Base-by-base conservation (phyloP, 441 rosid genomes). In the Mallotus japonicus region DNA sequence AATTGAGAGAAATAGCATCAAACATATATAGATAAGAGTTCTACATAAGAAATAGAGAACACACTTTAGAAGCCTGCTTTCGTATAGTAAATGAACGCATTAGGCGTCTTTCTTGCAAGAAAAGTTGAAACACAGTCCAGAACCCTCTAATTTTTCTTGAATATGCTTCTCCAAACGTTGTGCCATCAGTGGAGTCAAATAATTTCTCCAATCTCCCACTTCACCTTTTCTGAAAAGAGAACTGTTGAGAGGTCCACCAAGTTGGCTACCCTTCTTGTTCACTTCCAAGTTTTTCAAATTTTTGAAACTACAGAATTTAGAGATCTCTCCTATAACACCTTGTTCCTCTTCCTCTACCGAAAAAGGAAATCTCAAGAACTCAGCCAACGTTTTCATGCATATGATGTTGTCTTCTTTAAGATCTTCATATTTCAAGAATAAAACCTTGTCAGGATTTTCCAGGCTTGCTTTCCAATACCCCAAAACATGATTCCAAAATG, bases 321-420 rank as follows among this genome's bases (percentile, higher is more conserved):
- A 49, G 37, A 77, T 70, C 51, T 70, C 73, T 75, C 74, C 28
- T 12, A 74, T 57, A 8, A 68, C 70, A 17, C 55, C 55, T 42
- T 72, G 28, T 24, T 81, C 71, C 79, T 81, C 42, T 75, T 56
- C 4, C 19, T 20, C 0, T 24, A 24, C 28, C 28, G 75, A 10
- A 47, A 84, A 75, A 4, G 80, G 82, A 65, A 63, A 74, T 9
- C 83, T 80, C 17, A 73, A 16, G 69, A 84, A 84, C 20, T 71
- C 62, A 0, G 79, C 80, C 20, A 81, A 14, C 15, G 3, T 79
- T 61, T 74, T 81, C 6, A 69, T 8, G 28, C 46, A 13, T 3
- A 2, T 44, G 28, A 72, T 46, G n/a, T 85, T 8, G 3, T 22
- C 28, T 24, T 24, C 28, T 24, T 24, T 24, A 24, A 24, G 28